Evolutionary conservation across 441 rosid genomes (phyloP).

Genomic region (Mallotus japonicus): DNA sequence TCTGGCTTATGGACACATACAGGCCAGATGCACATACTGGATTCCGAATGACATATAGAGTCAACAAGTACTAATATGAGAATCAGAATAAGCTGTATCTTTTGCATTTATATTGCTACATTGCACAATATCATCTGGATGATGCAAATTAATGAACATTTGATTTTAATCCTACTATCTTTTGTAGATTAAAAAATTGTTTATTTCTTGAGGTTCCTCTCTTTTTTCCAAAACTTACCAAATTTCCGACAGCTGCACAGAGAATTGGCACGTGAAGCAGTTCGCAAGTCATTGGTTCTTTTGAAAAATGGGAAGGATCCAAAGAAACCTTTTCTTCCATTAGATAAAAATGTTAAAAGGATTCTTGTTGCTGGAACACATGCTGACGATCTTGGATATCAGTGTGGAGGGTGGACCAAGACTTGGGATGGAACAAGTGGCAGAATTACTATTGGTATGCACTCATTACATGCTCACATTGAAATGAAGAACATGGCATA

Average conservation of each 20-base stretch:
- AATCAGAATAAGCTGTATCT: not conserved
- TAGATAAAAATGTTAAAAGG: slow-evolving; percentile 57
- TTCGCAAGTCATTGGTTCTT: slow-evolving; percentile 81
- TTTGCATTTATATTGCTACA: not conserved
- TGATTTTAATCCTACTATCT: slow-evolving; percentile 4
- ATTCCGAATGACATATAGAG: not conserved
- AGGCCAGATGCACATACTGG: not conserved
- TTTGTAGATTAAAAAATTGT: not conserved
- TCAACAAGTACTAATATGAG: not conserved
- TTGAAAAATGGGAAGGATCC: slow-evolving; percentile 72
- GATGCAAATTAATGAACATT: not conserved
- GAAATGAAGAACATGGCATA: not conserved
- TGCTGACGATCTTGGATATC: slow-evolving; percentile 85
- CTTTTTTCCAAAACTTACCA: not conserved
- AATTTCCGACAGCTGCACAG: slow-evolving; percentile 60
- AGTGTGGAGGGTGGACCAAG: slow-evolving; percentile 94
- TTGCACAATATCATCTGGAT: not conserved
- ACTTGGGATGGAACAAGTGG: slow-evolving; percentile 69
- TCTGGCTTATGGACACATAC: not conserved
- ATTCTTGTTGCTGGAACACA: slow-evolving; percentile 80
- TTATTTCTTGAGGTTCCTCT: slow-evolving; percentile 15
- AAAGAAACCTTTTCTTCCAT: slow-evolving; percentile 60
- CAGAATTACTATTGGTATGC: slow-evolving; percentile 75
- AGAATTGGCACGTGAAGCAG: slow-evolving; percentile 80
- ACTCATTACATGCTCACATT: not conserved